A percentile compares a stretch with the other conserved stretches of the same genome.
Conservation (phyloP, 306 rosid species). For the Prunus davidiana region DNA sequence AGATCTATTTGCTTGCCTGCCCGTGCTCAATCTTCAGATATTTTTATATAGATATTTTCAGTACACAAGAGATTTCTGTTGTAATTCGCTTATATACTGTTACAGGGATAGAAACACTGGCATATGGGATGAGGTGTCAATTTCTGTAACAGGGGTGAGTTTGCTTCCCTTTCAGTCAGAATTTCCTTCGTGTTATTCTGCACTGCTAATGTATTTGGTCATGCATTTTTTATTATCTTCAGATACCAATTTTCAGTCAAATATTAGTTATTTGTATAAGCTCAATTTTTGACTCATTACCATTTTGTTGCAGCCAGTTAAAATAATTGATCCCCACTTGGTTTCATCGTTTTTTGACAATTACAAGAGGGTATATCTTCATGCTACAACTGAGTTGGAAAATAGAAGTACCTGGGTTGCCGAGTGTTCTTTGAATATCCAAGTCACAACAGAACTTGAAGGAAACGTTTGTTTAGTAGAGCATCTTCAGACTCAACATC, state of each 20-base stretch:
- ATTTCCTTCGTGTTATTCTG: not conserved
- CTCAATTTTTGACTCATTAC: not conserved
- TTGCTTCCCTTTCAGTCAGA: slow-evolving; percentile 19
- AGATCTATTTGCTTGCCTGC: no score
- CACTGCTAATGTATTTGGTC: not conserved
- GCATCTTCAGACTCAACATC: slow-evolving; percentile 63
- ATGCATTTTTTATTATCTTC: not conserved
- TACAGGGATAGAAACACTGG: slow-evolving; percentile 97
- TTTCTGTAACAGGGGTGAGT: slow-evolving; percentile 84
- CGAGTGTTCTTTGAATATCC: slow-evolving; percentile 78
- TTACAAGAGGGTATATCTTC: slow-evolving; percentile 73
- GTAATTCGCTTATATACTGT: slow-evolving; percentile 24
- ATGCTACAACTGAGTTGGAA: slow-evolving; percentile 70
- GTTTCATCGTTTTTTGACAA: slow-evolving; percentile 78
- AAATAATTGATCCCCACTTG: slow-evolving; percentile 88
- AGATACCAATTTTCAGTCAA: not conserved
- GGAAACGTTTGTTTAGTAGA: slow-evolving; percentile 61
- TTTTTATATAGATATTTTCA: not conserved
- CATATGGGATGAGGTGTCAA: slow-evolving; percentile 95
- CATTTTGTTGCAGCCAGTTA: slow-evolving; percentile 77
- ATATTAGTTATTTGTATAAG: not conserved
- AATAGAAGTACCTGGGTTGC: slow-evolving; percentile 65
- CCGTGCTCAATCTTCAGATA: no score
- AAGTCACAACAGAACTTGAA: slow-evolving; percentile 70
- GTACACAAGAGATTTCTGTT: not conserved